Percentiles rank a stretch among this genome's conserved stretches.
Conservation (phyloP, 192 early-diverging fungal species). For the Phlyctochytrium planicorne region DNA sequence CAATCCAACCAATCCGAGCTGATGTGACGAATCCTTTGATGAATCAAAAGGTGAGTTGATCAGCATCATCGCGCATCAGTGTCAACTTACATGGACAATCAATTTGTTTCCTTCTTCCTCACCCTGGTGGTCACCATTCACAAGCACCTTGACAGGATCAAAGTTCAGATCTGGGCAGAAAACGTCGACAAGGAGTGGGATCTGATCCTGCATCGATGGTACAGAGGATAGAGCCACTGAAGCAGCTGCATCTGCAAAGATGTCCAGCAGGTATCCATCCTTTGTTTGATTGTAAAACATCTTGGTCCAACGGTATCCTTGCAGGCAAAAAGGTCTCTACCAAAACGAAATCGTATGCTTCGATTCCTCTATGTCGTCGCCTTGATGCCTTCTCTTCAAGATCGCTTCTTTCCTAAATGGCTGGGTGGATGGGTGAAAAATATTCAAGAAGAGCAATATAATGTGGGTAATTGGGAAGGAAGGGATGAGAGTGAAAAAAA, state of each 20-base stretch:
- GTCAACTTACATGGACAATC: background rate
- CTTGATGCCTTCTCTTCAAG: too few species aligned
- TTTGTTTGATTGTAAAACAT: conserved; percentile 1
- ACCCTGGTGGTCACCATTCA: too few species aligned
- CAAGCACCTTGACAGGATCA: too few species aligned
- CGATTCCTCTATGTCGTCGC: too few species aligned
- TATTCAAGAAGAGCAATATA: too few species aligned
- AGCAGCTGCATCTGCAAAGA: background rate
- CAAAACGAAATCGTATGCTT: too few species aligned
- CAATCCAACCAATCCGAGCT: background rate
- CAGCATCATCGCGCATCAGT: background rate
- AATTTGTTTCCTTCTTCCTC: background rate
- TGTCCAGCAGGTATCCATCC: background rate
- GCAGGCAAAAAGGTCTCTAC: too few species aligned
- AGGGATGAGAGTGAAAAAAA: too few species aligned
- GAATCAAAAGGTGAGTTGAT: background rate
- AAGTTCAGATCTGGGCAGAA: conserved; percentile 9
- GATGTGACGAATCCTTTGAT: conserved; percentile 1
- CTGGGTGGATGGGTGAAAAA: too few species aligned
- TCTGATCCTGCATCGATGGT: background rate
- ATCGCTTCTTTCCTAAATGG: too few species aligned
- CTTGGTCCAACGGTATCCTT: too few species aligned
- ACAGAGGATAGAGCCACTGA: background rate
- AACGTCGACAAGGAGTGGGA: background rate
- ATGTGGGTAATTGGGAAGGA: too few species aligned